Evolutionary conservation across 495 filamentous ascomycete species (phyloP).

Genomic region (Xylaria castorea): DNA sequence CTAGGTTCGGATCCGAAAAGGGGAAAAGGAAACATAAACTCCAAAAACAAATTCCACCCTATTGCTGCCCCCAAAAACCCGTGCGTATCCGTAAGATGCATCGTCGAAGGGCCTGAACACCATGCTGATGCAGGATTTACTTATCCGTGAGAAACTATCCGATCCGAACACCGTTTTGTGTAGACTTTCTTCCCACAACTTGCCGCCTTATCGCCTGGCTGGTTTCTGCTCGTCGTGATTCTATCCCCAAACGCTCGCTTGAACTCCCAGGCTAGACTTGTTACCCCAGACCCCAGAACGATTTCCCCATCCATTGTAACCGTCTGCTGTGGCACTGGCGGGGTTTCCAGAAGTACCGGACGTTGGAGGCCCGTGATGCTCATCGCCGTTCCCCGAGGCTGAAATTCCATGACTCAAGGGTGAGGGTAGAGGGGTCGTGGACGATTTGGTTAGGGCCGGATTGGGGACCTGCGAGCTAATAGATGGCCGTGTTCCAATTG

Average conservation of each 20-base stretch:
- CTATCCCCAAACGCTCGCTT: conserved; percentile 82
- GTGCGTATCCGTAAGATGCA: conserved; percentile 36
- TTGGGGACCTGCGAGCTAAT: conserved; percentile 61
- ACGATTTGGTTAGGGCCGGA: conserved; percentile 78
- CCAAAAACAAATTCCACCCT: conserved; percentile 39
- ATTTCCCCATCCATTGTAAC: conserved; percentile 71
- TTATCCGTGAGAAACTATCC: conserved; percentile 40
- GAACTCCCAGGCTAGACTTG: conserved; percentile 71
- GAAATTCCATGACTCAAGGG: conserved; percentile 84
- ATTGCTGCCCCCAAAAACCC: conserved; percentile 31
- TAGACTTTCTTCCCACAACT: conserved; percentile 18
- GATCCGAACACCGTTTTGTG: conserved; percentile 41
- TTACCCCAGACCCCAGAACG: conserved; percentile 77
- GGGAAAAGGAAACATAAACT: conserved; percentile 37
- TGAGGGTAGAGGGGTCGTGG: conserved; percentile 88
- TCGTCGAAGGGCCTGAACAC: conserved; percentile 48
- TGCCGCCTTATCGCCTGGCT: conserved; percentile 17
- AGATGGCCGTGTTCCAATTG: conserved; percentile 88
- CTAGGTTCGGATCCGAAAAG: conserved; percentile 34
- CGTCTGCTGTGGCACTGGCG: conserved; percentile 47
- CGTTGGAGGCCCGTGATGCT: conserved; percentile 37
- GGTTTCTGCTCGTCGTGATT: conserved; percentile 1
- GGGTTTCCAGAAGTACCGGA: conserved; percentile 49
- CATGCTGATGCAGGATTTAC: conserved; percentile 49
- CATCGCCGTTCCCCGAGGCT: conserved; percentile 46